These are phyloP conservation scores for Hordeum vulgare DNA, from an alignment of 176 grass and related monocot species.

Conservation along the genomic window DNA sequence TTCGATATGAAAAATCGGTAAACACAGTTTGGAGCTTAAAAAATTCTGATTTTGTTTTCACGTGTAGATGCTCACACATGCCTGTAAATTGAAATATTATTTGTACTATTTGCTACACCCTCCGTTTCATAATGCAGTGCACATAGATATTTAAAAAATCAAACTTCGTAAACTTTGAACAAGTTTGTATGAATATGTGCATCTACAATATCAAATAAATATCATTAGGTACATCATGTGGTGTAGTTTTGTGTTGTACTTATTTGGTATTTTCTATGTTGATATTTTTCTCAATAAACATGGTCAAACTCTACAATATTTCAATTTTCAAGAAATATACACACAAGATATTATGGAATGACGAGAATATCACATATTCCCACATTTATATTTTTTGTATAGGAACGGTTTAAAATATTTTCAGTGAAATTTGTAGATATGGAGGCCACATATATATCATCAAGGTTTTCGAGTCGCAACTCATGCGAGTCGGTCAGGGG, in stretches of 20 bases:
- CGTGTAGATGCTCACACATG: not conserved
- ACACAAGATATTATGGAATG: not conserved
- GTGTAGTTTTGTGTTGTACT: too few relatives aligned
- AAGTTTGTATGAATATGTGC: too few relatives aligned
- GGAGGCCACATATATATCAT: not conserved
- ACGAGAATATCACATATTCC: not conserved
- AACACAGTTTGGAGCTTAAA: not conserved
- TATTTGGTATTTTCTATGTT: too few relatives aligned
- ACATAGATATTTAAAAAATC: too few relatives aligned
- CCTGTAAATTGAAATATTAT: not conserved
- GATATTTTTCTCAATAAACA: too few relatives aligned
- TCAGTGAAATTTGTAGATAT: not conserved
- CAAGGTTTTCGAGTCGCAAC: too few relatives aligned
- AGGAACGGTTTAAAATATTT: not conserved
- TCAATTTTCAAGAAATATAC: too few relatives aligned
- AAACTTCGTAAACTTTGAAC: too few relatives aligned
- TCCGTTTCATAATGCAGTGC: not conserved
- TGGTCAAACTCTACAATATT: too few relatives aligned
- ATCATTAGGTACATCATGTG: too few relatives aligned
- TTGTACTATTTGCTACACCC: not conserved
- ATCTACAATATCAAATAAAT: too few relatives aligned
- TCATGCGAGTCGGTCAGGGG: too few relatives aligned
- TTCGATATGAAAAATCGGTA: not conserved
- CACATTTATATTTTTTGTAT: not conserved
- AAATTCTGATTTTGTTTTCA: not conserved